Base-by-base conservation (phyloP, 1,284 basidiomycete species). In the Ceratobasidium sp. region DNA sequence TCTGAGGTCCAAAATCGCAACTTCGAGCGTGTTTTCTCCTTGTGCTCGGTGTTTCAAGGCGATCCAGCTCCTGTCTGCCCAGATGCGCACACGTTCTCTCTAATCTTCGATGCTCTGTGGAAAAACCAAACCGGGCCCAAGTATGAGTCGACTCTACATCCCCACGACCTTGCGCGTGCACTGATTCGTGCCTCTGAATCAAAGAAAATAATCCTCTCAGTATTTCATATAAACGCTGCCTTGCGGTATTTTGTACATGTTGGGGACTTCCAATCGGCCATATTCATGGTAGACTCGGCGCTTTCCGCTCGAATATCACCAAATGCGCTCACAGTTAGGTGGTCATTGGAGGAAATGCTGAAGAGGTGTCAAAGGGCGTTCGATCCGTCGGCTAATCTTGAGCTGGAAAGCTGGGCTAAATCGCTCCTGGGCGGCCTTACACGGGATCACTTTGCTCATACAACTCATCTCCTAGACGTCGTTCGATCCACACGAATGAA, bases 81-180 rank as follows among this genome's bases (percentile, higher is more conserved):
- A 56, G 73, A 77, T 51, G 64, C 53, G 26, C 46, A 77, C 53
- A 77, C 73, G 10, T 68, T 77, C 51, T 77, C 73, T 18, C 40
- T 77, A 12, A 23, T 77, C 7, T 77, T 77, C n/a, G 73, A 77
- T 28, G 73, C 73, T 4, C 55, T 77, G 15, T 77, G 73, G 73
- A 77, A 77, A 60, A 68, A 67, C 63, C 60, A n/a, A n/a, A 77
- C 73, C 15, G 73, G 73, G 6, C 73, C 73, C n/a, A 26, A 23
- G n/a, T 42, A 58, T 26, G 53, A 68, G 7, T 46, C 51, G 10
- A 10, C 56, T 4, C 23, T 77, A 10, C 39, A 68, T 13, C 73
- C 73, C 15, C 15, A 23, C 2, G 13, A 42, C 39, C 33, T 77
- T 10, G n/a, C 68, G 33, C 23, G 42, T 18, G 63, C 46, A 20